A percentile compares a stretch with the other conserved stretches of the same genome.
phyloP scores from a whole-genome alignment of 2,329 filamentous ascomycete species.

The Fusarium dimerum region DNA sequence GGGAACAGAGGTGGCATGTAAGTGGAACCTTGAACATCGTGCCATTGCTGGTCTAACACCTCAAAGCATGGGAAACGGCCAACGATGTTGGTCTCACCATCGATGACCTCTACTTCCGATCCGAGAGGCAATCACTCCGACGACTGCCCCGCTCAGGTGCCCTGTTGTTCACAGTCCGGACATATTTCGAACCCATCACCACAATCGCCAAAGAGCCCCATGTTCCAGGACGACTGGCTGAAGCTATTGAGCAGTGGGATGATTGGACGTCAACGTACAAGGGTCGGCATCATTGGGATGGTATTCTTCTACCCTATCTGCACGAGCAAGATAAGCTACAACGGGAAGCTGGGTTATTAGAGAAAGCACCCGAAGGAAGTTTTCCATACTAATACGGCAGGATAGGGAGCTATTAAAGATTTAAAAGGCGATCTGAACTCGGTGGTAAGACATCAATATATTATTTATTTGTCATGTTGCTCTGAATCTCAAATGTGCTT shows the following conservation, averaged over 20 bases:
- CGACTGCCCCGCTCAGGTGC: slow-evolving; percentile 14
- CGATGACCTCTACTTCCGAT: slow-evolving; percentile 20
- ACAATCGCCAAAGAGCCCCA: slow-evolving; percentile 12
- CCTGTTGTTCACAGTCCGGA: slow-evolving; percentile 14
- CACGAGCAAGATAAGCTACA: slow-evolving; percentile 12
- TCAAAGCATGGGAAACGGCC: slow-evolving; percentile 15
- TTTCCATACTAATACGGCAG: slow-evolving; percentile 10
- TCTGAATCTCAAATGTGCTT: no score
- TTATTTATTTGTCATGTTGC: no score
- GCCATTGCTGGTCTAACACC: background rate
- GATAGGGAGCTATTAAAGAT: background rate
- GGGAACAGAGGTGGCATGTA: slow-evolving; percentile 13
- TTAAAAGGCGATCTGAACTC: no score
- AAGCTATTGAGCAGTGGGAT: slow-evolving; percentile 21
- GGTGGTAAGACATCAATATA: no score
- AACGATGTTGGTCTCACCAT: slow-evolving; percentile 6
- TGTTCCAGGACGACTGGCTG: slow-evolving; percentile 13
- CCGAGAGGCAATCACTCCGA: slow-evolving; percentile 19
- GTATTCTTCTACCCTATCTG: slow-evolving; percentile 15
- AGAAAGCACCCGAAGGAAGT: slow-evolving; percentile 7
- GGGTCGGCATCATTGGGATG: slow-evolving; percentile 18
- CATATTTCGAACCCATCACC: slow-evolving; percentile 21
- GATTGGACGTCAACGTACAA: slow-evolving; percentile 14
- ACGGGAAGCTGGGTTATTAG: slow-evolving; percentile 5
- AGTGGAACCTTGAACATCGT: rapidly evolving